These are phyloP conservation scores for Microbotryum silenes-acaulis DNA, from an alignment of 1,284 basidiomycete genomes.

Conservation along the genomic window DNA sequence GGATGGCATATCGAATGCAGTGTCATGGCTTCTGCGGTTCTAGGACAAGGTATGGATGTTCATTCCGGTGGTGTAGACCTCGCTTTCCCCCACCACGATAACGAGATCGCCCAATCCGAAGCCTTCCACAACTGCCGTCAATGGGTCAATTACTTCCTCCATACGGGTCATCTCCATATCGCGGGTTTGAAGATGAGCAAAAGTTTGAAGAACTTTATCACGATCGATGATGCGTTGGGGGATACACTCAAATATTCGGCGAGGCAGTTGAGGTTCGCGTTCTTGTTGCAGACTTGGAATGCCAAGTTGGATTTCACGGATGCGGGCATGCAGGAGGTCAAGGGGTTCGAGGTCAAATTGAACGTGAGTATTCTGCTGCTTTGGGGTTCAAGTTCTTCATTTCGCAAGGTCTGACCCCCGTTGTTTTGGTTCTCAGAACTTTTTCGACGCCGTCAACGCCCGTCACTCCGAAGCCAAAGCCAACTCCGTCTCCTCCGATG, in stretches of 20 bases:
- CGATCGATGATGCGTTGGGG: conserved; percentile 88
- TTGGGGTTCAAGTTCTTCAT: no score
- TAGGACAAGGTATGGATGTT: conserved; percentile 92
- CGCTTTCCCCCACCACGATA: conserved; percentile 98
- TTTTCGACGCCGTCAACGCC: conserved; percentile 82
- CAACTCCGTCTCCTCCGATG: conserved; percentile 39
- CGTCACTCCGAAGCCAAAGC: conserved; percentile 48
- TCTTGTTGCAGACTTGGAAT: conserved; percentile 87
- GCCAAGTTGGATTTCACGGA: conserved; percentile 91
- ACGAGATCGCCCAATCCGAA: conserved; percentile 97
- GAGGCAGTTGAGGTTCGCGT: conserved; percentile 87
- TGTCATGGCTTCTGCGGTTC: conserved; percentile 91
- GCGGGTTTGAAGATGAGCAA: conserved; percentile 99
- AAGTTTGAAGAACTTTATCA: conserved; percentile 98
- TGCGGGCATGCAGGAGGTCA: conserved; percentile 74
- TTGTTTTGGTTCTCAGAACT: conserved; percentile 57
- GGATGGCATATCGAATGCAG: conserved; percentile 99
- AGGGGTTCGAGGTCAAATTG: conserved; percentile 72
- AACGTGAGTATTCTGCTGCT: conserved; percentile 55
- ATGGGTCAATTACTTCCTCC: conserved; percentile 99
- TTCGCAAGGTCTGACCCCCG: no score
- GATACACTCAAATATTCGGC: conserved; percentile 60
- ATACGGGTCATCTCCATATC: conserved; percentile 97
- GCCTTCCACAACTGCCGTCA: conserved; percentile 84
- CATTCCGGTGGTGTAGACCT: conserved; percentile 96